Evolutionary conservation across 257 asterid genomes (phyloP), one percentile per base, ranked within the genome.

Genomic region (Solanum ossicruentum): DNA sequence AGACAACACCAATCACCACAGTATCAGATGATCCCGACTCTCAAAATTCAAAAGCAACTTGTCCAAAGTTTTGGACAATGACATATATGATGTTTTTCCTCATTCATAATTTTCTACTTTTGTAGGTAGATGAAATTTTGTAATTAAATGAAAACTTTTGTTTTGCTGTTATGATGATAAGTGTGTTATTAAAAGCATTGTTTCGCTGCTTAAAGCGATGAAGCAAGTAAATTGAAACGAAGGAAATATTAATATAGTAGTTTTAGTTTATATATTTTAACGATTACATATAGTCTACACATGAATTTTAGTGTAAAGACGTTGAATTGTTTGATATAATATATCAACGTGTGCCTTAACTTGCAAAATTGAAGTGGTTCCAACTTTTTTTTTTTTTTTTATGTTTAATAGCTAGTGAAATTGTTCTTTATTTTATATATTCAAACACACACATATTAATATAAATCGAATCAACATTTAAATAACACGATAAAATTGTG

Each of bases 1-100:
- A 88, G 11, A 80, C 83, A 2, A 87, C 84, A 36, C 90, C 94
- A 1, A 91, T 90, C 56, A 58, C 63, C 0, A 13, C 3, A 5
- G 91, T 85, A 81, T 82, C 88, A 6, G 81, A 28, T 52, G 72
- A 83, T 57, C 90, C 97, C 7, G n/a, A 84, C 26, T 65, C 92
- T 7, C 87, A 86, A 0, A 72, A 26, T 28, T 87, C 92, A 54
- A 56, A 55, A 45, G 88, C 83, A 28, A 17, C 90, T 58, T 73
- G 83, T 21, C 84, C 32, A 12, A 56, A 43, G 32, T 23, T 52
- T 78, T 52, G 83, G 83, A 78, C 12, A 10, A 52, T 86, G 47
- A 58, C 52, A 47, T 81, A 83, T 28, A 80, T 86, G 84, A 83
- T 86, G 89, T 86, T 89, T 52, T 80, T 86, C 55, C 15, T 89